These are phyloP conservation scores for Neocatenulostroma microsporum DNA, from an alignment of 2,329 filamentous ascomycete genomes.

Conservation along the genomic window DNA sequence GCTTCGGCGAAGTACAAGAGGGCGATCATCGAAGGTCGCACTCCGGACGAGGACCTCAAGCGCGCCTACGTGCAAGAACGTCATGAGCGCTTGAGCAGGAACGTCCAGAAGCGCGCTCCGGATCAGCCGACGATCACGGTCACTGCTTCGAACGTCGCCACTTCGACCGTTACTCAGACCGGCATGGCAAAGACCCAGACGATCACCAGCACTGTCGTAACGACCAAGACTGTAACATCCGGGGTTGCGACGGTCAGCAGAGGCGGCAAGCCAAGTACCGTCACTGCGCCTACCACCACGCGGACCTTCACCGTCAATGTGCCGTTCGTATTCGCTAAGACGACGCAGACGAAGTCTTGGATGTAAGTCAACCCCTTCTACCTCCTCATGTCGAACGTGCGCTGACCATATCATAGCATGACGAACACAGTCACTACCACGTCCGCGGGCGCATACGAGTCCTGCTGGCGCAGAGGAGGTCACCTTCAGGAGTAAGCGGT, in stretches of 20 bases:
- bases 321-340: background rate
- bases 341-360: slow-evolving; percentile 2
- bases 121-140: slow-evolving; percentile 30
- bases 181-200: slow-evolving; percentile 15
- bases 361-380: slow-evolving; percentile 2
- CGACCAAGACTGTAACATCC: slow-evolving; percentile 5
- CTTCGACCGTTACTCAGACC: slow-evolving; percentile 19
- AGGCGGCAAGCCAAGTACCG: background rate
- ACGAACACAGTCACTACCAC: slow-evolving; percentile 6
- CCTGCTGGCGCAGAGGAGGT: background rate
- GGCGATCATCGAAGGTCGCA: slow-evolving; percentile 2
- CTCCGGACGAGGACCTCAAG: slow-evolving; percentile 15
- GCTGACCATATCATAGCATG: slow-evolving; percentile 3
- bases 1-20: slow-evolving; percentile 2
- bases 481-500: no score
- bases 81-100: slow-evolving; percentile 8
- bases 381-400: slow-evolving; percentile 2
- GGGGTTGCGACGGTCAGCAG: background rate
- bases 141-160: slow-evolving; percentile 23
- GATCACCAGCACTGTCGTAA: slow-evolving; percentile 14
- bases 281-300: slow-evolving; percentile 1
- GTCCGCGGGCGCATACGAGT: background rate
- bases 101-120: slow-evolving; percentile 28
- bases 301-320: slow-evolving; percentile 3
- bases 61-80: slow-evolving; percentile 19